phyloP scores from a whole-genome alignment of 140 eudicot species.

The Stevia rebaudiana region DNA sequence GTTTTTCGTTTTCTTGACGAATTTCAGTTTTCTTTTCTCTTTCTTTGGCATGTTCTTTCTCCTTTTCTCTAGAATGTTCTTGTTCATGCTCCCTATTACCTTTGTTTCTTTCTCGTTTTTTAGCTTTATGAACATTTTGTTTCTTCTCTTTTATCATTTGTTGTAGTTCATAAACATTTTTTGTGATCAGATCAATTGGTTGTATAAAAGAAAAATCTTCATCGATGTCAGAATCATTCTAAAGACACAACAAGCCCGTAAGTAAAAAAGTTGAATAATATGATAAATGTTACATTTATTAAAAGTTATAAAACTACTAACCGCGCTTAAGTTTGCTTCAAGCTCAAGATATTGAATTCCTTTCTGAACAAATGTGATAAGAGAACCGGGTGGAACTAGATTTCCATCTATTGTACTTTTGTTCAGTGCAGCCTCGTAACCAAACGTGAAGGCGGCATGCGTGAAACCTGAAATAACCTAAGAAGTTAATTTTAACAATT shows the following conservation, averaged over 20 bases:
- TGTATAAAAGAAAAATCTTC: conserved; percentile 93
- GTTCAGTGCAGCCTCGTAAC: conserved; percentile 81
- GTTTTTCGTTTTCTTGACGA: conserved; percentile 34
- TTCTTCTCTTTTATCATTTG: conserved; percentile 79
- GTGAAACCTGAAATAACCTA: conserved; percentile 67
- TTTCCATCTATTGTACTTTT: conserved; percentile 84
- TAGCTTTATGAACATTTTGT: conserved; percentile 38
- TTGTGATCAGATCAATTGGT: conserved; percentile 93
- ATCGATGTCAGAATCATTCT: conserved; percentile 85
- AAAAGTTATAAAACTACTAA: conserved; percentile 14
- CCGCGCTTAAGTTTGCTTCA: conserved; percentile 75
- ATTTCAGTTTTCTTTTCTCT: conserved; percentile 46
- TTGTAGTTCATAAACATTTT: conserved; percentile 73
- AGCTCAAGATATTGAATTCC: conserved; percentile 97
- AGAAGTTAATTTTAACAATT: not conserved
- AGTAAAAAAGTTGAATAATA: conserved; percentile 6
- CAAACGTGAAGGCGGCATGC: conserved; percentile 85
- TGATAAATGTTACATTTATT: not conserved
- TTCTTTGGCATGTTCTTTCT: conserved; percentile 42
- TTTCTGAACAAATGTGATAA: conserved; percentile 87
- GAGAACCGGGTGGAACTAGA: conserved; percentile 98
- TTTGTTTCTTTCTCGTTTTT: conserved; percentile 53
- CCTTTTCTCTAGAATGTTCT: conserved; percentile 53
- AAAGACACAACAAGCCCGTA: conserved; percentile 23
- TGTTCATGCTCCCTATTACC: conserved; percentile 46